Evolutionary conservation across 2,329 filamentous ascomycete species (phyloP).

Genomic region (Colletotrichum endophyticum): DNA sequence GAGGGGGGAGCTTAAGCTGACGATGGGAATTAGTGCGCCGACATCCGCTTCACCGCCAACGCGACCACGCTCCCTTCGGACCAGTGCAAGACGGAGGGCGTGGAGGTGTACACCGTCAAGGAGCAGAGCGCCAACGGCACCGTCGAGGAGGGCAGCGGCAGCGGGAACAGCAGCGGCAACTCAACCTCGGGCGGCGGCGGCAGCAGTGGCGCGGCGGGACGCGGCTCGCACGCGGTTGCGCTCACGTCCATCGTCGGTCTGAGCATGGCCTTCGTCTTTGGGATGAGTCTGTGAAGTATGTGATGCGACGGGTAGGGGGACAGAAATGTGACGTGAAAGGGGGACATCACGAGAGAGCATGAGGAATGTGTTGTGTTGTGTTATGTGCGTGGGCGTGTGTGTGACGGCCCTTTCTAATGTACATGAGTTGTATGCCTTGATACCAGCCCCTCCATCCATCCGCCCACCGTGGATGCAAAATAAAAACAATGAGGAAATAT

Average conservation of each 20-base stretch:
- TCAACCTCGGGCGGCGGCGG: background rate
- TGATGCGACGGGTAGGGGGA: background rate
- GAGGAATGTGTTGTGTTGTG: background rate
- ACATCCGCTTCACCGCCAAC: slow-evolving; percentile 68
- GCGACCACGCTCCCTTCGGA: slow-evolving; percentile 49
- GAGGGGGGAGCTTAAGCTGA: background rate
- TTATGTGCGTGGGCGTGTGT: background rate
- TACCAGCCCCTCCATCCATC: slow-evolving; percentile 10
- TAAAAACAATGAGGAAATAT: background rate
- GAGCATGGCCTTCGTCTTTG: slow-evolving; percentile 40
- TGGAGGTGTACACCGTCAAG: slow-evolving; percentile 43
- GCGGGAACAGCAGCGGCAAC: slow-evolving; percentile 15
- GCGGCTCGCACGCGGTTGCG: slow-evolving; percentile 25
- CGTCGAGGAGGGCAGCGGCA: background rate
- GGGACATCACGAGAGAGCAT: background rate
- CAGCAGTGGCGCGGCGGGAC: slow-evolving; percentile 18
- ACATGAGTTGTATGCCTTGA: slow-evolving; percentile 16
- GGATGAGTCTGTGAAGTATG: slow-evolving; percentile 35
- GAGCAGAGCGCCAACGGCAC: slow-evolving; percentile 28
- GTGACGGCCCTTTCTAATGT: slow-evolving; percentile 4
- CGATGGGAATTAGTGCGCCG: slow-evolving; percentile 65
- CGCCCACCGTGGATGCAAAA: background rate
- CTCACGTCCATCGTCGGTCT: slow-evolving; percentile 42
- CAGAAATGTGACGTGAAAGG: background rate
- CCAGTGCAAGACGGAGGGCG: slow-evolving; percentile 64